Percentiles rank a stretch among this genome's conserved stretches.
Conservation (phyloP, 73 alveolate species). For the Uronychia binucleata region DNA sequence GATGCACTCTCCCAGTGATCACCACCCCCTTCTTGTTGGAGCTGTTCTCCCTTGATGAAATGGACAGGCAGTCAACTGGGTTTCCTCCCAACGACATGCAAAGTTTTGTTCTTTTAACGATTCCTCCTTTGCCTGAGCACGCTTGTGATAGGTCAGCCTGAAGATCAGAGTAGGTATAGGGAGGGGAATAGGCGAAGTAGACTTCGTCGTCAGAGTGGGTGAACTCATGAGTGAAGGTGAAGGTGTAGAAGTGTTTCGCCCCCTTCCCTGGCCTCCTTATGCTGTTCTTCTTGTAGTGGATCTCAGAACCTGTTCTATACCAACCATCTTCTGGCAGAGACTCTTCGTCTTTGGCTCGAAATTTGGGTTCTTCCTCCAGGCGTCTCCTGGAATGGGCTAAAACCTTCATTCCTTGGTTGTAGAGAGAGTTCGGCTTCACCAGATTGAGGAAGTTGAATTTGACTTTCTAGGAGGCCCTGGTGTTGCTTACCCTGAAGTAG, state of each 20-base stretch:
- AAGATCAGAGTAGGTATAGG: constrained; percentile 83
- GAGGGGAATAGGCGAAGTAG: constrained; percentile 79
- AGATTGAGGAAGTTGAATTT: constrained; percentile 96
- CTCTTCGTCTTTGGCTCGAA: constrained; percentile 36
- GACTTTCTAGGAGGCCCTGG: constrained; percentile 50
- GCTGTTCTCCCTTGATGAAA: constrained; percentile 64
- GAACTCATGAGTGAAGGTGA: constrained; percentile 70
- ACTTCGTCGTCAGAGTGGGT: constrained; percentile 66
- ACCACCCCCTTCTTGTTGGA: constrained; percentile 78
- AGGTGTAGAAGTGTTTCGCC: constrained; percentile 62
- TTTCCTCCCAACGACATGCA: constrained; percentile 80
- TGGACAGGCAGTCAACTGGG: constrained; percentile 64
- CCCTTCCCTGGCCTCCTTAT: constrained; percentile 37
- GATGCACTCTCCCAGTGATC: constrained; percentile 97
- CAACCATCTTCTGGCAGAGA: constrained; percentile 63
- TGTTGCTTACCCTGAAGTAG: constrained; percentile 55
- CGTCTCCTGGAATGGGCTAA: constrained; percentile 73
- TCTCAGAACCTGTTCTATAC: constrained; percentile 60
- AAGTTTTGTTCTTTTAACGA: constrained; percentile 51
- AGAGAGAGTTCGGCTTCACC: constrained; percentile 97
- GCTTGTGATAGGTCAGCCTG: not conserved
- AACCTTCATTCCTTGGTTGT: constrained; percentile 95
- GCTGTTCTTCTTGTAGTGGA: constrained; percentile 39
- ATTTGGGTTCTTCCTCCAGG: constrained; percentile 54
- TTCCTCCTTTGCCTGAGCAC: not conserved